phyloP scores from a whole-genome alignment of 768 basidiomycete genomes.

The Mycena latifolia region DNA sequence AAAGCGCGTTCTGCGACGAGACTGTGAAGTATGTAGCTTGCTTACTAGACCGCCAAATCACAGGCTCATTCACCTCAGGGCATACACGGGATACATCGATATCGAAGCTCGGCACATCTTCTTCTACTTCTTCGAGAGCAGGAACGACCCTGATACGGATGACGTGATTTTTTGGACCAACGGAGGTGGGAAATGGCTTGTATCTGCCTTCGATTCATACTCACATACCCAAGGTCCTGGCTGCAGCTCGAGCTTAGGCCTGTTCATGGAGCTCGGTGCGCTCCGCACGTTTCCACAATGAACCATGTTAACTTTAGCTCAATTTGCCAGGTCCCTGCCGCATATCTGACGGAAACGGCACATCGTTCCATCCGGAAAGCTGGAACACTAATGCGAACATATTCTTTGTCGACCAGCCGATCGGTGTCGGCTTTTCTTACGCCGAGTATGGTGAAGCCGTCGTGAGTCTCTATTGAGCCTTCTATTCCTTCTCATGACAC shows the following conservation, averaged over 20 bases:
- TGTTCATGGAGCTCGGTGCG: conserved; percentile 79
- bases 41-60: not conserved
- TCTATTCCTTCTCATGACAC: not conserved
- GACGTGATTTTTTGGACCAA: conserved; percentile 72
- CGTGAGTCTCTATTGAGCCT: conserved; percentile 33
- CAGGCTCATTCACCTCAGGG: conserved; percentile 43
- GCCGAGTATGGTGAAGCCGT: conserved; percentile 73
- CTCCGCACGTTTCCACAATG: not conserved
- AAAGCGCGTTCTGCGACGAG: conserved; percentile 52
- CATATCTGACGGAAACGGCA: conserved; percentile 61
- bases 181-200: conserved; percentile 48
- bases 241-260: conserved; percentile 63
- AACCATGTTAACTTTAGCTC: not conserved
- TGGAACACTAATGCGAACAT: conserved; percentile 80
- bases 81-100: conserved; percentile 79
- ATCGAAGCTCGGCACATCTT: conserved; percentile 72
- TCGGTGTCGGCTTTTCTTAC: conserved; percentile 73
- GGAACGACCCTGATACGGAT: conserved; percentile 69
- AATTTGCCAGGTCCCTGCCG: conserved; percentile 71
- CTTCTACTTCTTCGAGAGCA: conserved; percentile 85
- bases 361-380: conserved; percentile 67
- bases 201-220: not conserved
- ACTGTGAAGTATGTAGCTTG: conserved; percentile 49
- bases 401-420: conserved; percentile 73
- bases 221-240: conserved; percentile 48